phyloP scores from a whole-genome alignment of 768 basidiomycete genomes.

The Suillus subalutaceus region DNA sequence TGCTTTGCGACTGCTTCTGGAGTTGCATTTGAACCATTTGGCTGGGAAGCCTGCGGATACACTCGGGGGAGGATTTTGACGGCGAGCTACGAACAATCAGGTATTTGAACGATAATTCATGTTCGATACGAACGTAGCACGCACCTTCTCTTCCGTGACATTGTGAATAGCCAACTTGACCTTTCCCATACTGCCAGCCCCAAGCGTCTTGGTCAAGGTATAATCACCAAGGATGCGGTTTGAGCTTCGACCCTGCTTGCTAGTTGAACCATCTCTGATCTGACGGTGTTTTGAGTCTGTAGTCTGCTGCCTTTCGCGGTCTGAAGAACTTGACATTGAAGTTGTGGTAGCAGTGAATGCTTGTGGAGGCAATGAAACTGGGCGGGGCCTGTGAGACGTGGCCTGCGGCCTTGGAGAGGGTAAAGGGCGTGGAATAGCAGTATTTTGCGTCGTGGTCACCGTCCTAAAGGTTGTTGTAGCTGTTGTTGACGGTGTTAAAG shows the following conservation, averaged over 20 bases:
- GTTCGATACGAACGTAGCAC: slow-evolving; percentile 27
- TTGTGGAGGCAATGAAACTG: slow-evolving; percentile 79
- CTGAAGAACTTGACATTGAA: slow-evolving; percentile 31
- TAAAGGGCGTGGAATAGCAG: slow-evolving; percentile 37
- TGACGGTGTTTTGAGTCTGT: slow-evolving; percentile 32
- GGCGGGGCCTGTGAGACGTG: slow-evolving; percentile 49
- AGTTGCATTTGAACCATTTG: slow-evolving; percentile 47
- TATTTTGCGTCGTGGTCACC: slow-evolving; percentile 25
- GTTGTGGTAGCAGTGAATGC: slow-evolving; percentile 38
- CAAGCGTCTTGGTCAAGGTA: slow-evolving; percentile 94
- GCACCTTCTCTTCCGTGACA: slow-evolving; percentile 88
- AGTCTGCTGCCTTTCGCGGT: slow-evolving; percentile 34
- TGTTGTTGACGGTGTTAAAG: slow-evolving; percentile 8
- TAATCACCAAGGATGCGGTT: slow-evolving; percentile 86
- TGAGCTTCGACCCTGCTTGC: slow-evolving; percentile 38
- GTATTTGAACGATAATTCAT: not conserved
- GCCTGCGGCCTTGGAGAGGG: slow-evolving; percentile 28
- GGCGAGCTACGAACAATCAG: slow-evolving; percentile 67
- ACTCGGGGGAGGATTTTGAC: slow-evolving; percentile 97
- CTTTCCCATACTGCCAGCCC: slow-evolving; percentile 98
- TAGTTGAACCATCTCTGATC: slow-evolving; percentile 34
- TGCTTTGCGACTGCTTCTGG: slow-evolving; percentile 73
- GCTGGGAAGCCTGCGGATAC: slow-evolving; percentile 57
- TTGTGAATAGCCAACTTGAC: slow-evolving; percentile 95
- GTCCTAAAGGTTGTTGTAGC: slow-evolving; percentile 18